Conservation (phyloP, 306 rosid species). For the Corylus americana region DNA sequence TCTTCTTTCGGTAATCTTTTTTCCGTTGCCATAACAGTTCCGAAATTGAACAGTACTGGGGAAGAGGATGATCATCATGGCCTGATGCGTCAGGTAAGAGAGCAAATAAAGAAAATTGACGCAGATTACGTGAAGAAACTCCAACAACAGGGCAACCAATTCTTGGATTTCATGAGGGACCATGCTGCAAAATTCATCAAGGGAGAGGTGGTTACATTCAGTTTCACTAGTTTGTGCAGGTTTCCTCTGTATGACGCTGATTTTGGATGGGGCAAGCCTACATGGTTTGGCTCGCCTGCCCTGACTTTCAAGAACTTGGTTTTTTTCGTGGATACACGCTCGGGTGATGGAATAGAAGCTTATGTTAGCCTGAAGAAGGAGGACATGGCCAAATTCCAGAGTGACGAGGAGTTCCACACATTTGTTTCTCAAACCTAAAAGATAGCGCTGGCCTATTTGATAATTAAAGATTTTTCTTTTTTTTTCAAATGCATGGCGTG, state of each 20-base stretch:
- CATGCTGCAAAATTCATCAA: slow-evolving; percentile 21
- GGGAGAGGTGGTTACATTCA: slow-evolving; percentile 36
- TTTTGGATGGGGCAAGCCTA: slow-evolving; percentile 64
- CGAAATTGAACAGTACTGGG: neutral
- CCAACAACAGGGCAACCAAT: slow-evolving; percentile 22
- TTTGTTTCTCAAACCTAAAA: slow-evolving; percentile 8
- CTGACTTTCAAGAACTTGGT: slow-evolving; percentile 45
- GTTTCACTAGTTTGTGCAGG: slow-evolving; percentile 46
- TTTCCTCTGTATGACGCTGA: slow-evolving; percentile 58
- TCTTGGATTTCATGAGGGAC: slow-evolving; percentile 25
- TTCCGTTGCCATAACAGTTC: slow-evolving; percentile 25
- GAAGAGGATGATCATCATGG: slow-evolving; percentile 11
- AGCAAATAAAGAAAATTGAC: slow-evolving; percentile 35
- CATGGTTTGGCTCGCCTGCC: slow-evolving; percentile 47
- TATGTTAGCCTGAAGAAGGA: slow-evolving; percentile 43
- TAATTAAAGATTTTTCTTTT: too few relatives aligned
- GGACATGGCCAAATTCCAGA: slow-evolving; percentile 51
- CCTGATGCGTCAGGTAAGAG: slow-evolving; percentile 29
- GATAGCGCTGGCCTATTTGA: too few relatives aligned
- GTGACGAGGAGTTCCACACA: slow-evolving; percentile 24
- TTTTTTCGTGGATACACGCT: slow-evolving; percentile 43
- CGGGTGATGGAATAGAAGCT: slow-evolving; percentile 51
- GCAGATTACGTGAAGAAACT: slow-evolving; percentile 29
- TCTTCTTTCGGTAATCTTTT: slow-evolving; percentile 46
- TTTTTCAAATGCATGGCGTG: too few relatives aligned